Conservation (phyloP, 2,329 filamentous ascomycete species). For the Diaporthe citriasiana region DNA sequence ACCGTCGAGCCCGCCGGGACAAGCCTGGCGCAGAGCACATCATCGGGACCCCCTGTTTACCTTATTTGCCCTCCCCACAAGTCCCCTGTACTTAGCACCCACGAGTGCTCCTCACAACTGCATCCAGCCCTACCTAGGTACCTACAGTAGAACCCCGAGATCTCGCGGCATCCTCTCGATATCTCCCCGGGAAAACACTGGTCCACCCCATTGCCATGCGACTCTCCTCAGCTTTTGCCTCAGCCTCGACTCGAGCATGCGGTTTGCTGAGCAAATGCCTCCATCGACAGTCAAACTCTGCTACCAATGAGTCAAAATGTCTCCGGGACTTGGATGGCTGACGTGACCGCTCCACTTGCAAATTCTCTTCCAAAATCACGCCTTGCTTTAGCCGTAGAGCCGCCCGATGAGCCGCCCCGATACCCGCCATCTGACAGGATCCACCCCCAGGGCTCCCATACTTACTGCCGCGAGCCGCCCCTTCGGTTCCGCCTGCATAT, state of each 20-base stretch:
- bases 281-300: not conserved
- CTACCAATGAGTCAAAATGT: constrained; percentile 28
- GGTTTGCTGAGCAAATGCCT: not conserved
- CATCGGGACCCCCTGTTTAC: constrained; percentile 31
- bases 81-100: constrained; percentile 18
- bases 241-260: not conserved
- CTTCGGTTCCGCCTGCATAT: constrained; percentile 26
- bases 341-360: constrained; percentile 39
- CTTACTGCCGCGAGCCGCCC: constrained; percentile 24
- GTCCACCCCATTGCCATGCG: not conserved
- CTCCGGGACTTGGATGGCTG: constrained; percentile 12
- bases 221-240: not conserved
- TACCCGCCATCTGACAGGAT: constrained; percentile 13
- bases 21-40: constrained; percentile 36
- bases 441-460: constrained; percentile 7
- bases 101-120: constrained; percentile 17
- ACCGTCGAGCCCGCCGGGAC: constrained; percentile 16
- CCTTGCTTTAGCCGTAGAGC: constrained; percentile 28
- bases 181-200: constrained; percentile 6
- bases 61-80: constrained; percentile 33
- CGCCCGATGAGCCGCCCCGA: constrained; percentile 34
- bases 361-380: constrained; percentile 34
- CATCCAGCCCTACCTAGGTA: constrained; percentile 24
- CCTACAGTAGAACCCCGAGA: constrained; percentile 10
- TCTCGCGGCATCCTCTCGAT: constrained; percentile 3